Conservation (phyloP, 139 green algal genomes). For the Coccomyxa sp. region DNA sequence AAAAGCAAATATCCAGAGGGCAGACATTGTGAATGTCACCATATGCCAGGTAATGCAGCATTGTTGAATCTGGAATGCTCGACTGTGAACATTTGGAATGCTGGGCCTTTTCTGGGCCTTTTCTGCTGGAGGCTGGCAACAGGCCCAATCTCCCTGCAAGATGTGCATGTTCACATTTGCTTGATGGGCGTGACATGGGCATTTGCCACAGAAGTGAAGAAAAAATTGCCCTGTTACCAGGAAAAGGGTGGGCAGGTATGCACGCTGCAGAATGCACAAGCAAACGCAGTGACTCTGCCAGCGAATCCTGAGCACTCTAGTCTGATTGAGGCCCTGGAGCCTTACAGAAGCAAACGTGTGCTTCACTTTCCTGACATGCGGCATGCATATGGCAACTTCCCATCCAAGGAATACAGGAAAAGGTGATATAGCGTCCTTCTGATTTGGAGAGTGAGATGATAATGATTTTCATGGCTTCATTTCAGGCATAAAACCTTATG, state of each 20-base stretch:
- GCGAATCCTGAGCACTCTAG: slow-evolving; percentile 26
- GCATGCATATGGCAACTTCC: background rate
- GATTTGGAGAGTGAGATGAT: background rate
- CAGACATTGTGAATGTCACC: slow-evolving; percentile 16
- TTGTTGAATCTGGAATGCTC: no score
- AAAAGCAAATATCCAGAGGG: slow-evolving; percentile 23
- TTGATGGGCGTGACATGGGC: background rate
- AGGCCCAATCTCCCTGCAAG: background rate
- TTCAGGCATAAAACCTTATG: no score
- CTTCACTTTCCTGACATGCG: background rate
- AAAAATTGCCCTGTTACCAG: no score
- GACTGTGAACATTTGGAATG: background rate
- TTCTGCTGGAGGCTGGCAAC: background rate
- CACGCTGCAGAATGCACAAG: slow-evolving; percentile 13
- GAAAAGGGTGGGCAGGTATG: slow-evolving; percentile 35
- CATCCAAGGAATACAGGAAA: background rate
- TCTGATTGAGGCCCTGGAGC: slow-evolving; percentile 22
- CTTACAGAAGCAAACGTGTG: background rate
- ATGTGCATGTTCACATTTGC: background rate
- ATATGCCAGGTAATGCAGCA: slow-evolving; percentile 26
- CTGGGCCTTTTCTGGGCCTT: background rate
- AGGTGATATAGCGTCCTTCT: background rate
- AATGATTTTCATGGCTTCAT: background rate
- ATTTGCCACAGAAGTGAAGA: background rate
- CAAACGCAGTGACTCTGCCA: slow-evolving; percentile 23